Evolutionary conservation across 2,329 filamentous ascomycete genomes (phyloP), one percentile per base, ranked within the genome.

Genomic region (Myriangium duriaei): DNA sequence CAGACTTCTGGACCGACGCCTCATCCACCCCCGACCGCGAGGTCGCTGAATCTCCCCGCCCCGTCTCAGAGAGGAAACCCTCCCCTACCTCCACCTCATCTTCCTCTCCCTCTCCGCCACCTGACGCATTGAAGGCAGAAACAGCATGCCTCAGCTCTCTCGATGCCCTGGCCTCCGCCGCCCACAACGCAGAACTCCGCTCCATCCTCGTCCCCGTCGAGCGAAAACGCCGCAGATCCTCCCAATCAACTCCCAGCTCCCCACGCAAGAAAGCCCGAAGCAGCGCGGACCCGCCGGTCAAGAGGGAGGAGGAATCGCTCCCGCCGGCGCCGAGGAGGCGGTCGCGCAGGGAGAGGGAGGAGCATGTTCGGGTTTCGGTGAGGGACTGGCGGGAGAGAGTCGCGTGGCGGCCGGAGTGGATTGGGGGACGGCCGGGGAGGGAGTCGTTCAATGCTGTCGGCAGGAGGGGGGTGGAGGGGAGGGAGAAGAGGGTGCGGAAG

Each of bases 401-500:
- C 1, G 49, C 66, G 2, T 71, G 67, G 36, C 60, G 57, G 32
- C 57, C 62, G 12, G 59, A 65, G 19, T 74, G 71, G 71, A 69
- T 39, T 10, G 30, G 36, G 12, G 32, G 18, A 11, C 26, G 30
- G 30, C 36, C 36, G 2, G 30, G 10, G 10, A n/a, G 16, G 11
- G 6, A 32, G 11, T 7, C 11, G 10, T 39, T 39, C 11, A 17
- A 18, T 5, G 21, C 42, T 3, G 30, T 40, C 17, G 18, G 31
- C 10, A 31, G 17, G 29, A 32, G 29, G 17, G 30, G 28, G 11
- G 26, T 6, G 19, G 11, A 21, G 3, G 29, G 11, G 10, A 32
- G 28, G 6, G 35, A 3, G 36, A 38, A 30, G 39, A 40, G n/a
- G 49, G 47, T 39, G 28, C 26, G 11, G 32, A 40, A 29, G 46